phyloP scores from a whole-genome alignment of 2,329 filamentous ascomycete species.

The Gaeumannomyces tritici region DNA sequence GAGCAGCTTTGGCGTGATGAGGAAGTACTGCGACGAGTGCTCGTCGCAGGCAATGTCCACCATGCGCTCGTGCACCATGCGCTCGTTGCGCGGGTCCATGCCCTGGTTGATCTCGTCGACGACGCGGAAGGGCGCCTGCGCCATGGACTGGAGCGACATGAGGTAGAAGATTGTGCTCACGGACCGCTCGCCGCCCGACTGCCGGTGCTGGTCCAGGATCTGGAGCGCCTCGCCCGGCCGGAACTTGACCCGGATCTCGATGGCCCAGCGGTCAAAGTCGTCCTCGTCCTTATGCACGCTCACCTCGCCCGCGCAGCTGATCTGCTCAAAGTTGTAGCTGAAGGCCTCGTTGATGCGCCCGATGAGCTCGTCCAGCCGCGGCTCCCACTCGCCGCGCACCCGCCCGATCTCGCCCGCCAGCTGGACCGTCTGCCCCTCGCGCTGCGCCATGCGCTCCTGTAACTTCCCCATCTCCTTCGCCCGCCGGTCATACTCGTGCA shows the following conservation, averaged over 20 bases:
- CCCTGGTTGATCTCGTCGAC: constrained; percentile 99
- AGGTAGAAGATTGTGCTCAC: constrained; percentile 98
- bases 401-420: constrained; percentile 50
- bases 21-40: constrained; percentile 78
- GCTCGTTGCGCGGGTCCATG: constrained; percentile 97
- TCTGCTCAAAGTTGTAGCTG: constrained; percentile 85
- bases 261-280: constrained; percentile 89
- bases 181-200: constrained; percentile 91
- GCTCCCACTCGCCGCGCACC: constrained; percentile 71
- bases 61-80: constrained; percentile 96
- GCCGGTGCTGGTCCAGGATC: constrained; percentile 79
- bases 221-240: constrained; percentile 77
- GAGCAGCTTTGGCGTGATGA: constrained; percentile 94
- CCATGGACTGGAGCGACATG: constrained; percentile 91
- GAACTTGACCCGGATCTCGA: constrained; percentile 93
- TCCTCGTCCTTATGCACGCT: constrained; percentile 70
- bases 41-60: constrained; percentile 91
- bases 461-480: constrained; percentile 59
- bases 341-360: constrained; percentile 82
- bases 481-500: constrained; percentile 69
- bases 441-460: constrained; percentile 43
- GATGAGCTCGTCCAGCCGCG: constrained; percentile 67
- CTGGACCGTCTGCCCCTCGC: constrained; percentile 43
- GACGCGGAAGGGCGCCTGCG: constrained; percentile 90
- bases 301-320: constrained; percentile 89